These are phyloP conservation scores for Coniochaeta pulveracea DNA, from an alignment of 2,329 filamentous ascomycete species.

Conservation along the genomic window DNA sequence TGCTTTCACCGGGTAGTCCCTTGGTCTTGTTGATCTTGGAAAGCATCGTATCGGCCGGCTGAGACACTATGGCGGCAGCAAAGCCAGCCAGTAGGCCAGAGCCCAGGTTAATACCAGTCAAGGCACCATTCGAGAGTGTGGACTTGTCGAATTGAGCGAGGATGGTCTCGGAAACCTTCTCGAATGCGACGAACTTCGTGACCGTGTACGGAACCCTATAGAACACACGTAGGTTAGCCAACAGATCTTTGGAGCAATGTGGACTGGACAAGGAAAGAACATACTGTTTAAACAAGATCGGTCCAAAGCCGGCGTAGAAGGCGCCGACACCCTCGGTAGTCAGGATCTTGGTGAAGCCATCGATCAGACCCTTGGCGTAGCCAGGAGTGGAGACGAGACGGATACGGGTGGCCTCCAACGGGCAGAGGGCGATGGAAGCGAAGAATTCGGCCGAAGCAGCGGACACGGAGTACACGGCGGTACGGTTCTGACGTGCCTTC, in stretches of 20 bases:
- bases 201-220: constrained; percentile 72
- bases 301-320: constrained; percentile 76
- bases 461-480: constrained; percentile 59
- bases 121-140: constrained; percentile 47
- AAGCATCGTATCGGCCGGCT: constrained; percentile 79
- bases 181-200: constrained; percentile 81
- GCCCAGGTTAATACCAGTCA: constrained; percentile 57
- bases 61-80: constrained; percentile 68
- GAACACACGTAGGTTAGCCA: constrained; percentile 9
- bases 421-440: constrained; percentile 66
- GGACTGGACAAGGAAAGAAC: constrained; percentile 16
- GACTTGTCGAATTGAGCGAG: constrained; percentile 57
- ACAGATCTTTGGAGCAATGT: no score
- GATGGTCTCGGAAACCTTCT: constrained; percentile 64
- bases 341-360: constrained; percentile 64
- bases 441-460: constrained; percentile 48
- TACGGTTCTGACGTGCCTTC: constrained; percentile 58
- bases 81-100: constrained; percentile 47
- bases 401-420: constrained; percentile 75
- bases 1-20: constrained; percentile 69
- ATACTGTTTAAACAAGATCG: constrained; percentile 67
- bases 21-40: constrained; percentile 86
- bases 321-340: constrained; percentile 63
- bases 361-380: constrained; percentile 61
- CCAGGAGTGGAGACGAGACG: constrained; percentile 71